Evolutionary conservation across 2,329 filamentous ascomycete species (phyloP), one percentile per base, ranked within the genome.

Genomic region (Fusarium haematococcum): DNA sequence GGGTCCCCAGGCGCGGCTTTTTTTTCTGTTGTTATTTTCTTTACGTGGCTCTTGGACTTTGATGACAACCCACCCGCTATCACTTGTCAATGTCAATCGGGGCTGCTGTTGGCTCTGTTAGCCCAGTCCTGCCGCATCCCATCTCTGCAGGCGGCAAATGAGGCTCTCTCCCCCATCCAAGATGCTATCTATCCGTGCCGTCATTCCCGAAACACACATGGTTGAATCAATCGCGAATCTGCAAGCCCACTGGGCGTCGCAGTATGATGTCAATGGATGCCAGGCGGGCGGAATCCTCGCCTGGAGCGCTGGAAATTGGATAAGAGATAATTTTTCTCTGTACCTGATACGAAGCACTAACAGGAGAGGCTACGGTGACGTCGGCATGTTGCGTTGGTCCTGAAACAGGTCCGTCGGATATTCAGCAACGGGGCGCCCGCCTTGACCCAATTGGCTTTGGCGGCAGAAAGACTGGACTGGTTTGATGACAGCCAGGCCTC

Each of bases 101-200:
- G 50, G 62, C 62, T 33, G 69, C 52, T n/a, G 68, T 72, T 74
- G 73, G 68, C 68, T 69, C 52, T 41, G 35, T 58, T 64, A 25
- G 41, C 62, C 37, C 43, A 54, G 48, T 35, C 30, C 35, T 59
- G 32, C 56, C 43, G 37, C 33, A 41, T 59, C 48, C 9, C 43
- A 52, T 56, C 63, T 65, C 50, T 70, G 67, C 65, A 66, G 50
- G 52, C 35, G 57, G 73, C 66, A 75, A 76, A 77, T 78, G 77
- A 78, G 77, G 69, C 70, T 78, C 77, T 75, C 65, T 30, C 56
- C 30, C 25, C 48, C 54, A 58, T 59, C 56, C 74, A 33, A 23
- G 60, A 43, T 74, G 65, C 70, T 75, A 77, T 78, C 69, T 78
- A 61, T 75, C 69, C 74, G 77, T 79, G 77, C 77, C 77, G 77